These are phyloP conservation scores for Blastomyces percursus DNA, from an alignment of 2,329 filamentous ascomycete genomes.

Conservation along the genomic window DNA sequence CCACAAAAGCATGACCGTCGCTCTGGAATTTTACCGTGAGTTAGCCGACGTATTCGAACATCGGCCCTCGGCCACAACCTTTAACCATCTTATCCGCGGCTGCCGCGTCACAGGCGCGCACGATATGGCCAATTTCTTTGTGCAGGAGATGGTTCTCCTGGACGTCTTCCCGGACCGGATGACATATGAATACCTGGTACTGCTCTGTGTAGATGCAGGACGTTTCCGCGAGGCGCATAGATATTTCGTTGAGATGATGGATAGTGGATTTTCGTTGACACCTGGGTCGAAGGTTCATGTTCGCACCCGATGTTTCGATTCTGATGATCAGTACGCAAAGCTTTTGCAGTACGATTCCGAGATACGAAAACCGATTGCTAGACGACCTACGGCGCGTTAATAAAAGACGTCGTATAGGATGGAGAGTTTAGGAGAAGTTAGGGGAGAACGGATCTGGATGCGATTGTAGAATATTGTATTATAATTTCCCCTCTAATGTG, in stretches of 20 bases:
- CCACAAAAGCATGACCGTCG: conserved; percentile 37
- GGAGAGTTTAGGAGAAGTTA: not conserved
- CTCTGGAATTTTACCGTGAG: conserved; percentile 51
- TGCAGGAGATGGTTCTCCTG: conserved; percentile 50
- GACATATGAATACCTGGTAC: conserved; percentile 53
- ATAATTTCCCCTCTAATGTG: not conserved
- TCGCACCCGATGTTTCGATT: conserved; percentile 20
- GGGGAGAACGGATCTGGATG: not conserved
- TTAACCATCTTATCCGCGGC: conserved; percentile 48
- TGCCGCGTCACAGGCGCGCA: conserved; percentile 38
- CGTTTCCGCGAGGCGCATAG: conserved; percentile 29
- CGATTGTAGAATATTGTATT: not conserved
- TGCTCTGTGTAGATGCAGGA: conserved; percentile 41
- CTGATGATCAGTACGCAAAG: conserved; percentile 23
- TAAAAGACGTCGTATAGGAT: not conserved
- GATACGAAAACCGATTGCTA: conserved; percentile 15
- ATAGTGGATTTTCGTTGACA: conserved; percentile 21
- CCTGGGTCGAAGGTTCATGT: conserved; percentile 21
- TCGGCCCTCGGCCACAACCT: conserved; percentile 40
- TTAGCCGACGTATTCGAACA: conserved; percentile 42
- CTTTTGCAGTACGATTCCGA: conserved; percentile 23
- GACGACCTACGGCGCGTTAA: not conserved
- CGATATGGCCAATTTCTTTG: conserved; percentile 49
- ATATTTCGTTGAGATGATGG: conserved; percentile 29
- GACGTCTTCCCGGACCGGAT: conserved; percentile 43